These are phyloP conservation scores for Fusarium sp. DNA, from an alignment of 2,329 filamentous ascomycete genomes.

Conservation along the genomic window DNA sequence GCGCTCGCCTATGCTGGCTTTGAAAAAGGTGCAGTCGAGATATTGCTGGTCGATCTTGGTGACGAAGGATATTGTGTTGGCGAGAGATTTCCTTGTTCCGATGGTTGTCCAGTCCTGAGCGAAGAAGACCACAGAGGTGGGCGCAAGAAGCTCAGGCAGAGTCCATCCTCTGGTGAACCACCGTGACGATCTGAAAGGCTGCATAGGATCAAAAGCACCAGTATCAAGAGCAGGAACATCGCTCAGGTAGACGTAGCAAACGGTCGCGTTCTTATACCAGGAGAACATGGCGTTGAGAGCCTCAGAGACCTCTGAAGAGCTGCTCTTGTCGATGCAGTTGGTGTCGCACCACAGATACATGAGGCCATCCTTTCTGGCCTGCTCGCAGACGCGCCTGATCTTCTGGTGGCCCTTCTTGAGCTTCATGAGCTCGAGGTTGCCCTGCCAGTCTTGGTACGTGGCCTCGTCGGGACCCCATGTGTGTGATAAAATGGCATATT, in stretches of 20 bases:
- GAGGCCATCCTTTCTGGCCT: conserved; percentile 27
- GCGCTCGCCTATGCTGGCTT: conserved; percentile 23
- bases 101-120: conserved; percentile 26
- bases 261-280: conserved; percentile 26
- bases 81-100: conserved; percentile 18
- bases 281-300: conserved; percentile 26
- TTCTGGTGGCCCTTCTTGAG: conserved; percentile 28
- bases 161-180: conserved; percentile 32
- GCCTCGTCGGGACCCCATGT: conserved; percentile 50
- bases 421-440: conserved; percentile 30
- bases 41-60: conserved; percentile 32
- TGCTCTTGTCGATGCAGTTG: conserved; percentile 37
- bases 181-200: conserved; percentile 13
- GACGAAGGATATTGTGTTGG: conserved; percentile 23
- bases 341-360: conserved; percentile 33
- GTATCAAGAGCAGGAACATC: conserved; percentile 12
- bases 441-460: conserved; percentile 39
- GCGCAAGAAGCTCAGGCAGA: conserved; percentile 22
- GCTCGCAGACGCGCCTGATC: conserved; percentile 27
- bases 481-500: conserved; percentile 52
- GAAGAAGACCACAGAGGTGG: conserved; percentile 23
- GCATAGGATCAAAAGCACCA: conserved; percentile 20
- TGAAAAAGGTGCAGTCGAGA: conserved; percentile 27
- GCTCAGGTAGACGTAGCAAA: conserved; percentile 16
- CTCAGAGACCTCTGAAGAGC: conserved; percentile 28